These are phyloP conservation scores for Gryganskiella cystojenkinii DNA, from an alignment of 192 early-diverging fungal species.

Conservation along the genomic window DNA sequence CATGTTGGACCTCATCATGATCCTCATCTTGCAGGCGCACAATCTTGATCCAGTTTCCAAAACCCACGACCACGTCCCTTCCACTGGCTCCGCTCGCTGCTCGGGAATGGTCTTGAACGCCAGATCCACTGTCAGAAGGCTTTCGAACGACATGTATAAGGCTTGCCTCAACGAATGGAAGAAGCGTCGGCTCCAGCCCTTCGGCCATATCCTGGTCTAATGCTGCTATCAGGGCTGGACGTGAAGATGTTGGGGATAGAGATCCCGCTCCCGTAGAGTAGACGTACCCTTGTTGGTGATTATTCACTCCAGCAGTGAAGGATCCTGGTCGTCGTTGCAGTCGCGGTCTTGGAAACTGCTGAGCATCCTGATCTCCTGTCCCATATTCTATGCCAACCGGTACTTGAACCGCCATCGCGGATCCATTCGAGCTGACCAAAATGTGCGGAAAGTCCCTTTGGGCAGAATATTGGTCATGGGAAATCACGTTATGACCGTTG, in stretches of 20 bases:
- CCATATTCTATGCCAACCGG: not conserved
- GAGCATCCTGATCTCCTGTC: not conserved
- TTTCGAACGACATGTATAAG: conserved; percentile 14
- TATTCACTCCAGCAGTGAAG: not conserved
- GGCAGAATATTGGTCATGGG: not conserved
- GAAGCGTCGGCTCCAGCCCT: conserved; percentile 6
- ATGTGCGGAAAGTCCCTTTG: not conserved
- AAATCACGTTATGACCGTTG: not conserved
- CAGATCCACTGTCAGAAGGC: not conserved
- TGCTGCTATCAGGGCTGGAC: not conserved
- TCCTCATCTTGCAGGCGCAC: conserved; percentile 36
- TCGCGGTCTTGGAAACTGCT: conserved; percentile 12
- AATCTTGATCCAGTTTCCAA: conserved; percentile 49
- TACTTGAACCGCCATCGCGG: conserved; percentile 23
- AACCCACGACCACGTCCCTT: conserved; percentile 42
- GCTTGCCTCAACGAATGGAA: conserved; percentile 46
- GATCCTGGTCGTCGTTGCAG: conserved; percentile 38
- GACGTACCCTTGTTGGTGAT: conserved; percentile 30
- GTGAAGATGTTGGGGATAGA: not conserved
- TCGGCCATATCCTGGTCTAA: not conserved
- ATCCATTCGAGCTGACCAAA: conserved; percentile 34
- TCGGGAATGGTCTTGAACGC: not conserved
- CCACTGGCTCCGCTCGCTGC: not conserved
- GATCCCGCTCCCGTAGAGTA: not conserved
- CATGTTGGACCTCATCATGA: conserved; percentile 18